phyloP scores from a whole-genome alignment of 352 stramenopile genomes.

The Aphanomyces invadans region DNA sequence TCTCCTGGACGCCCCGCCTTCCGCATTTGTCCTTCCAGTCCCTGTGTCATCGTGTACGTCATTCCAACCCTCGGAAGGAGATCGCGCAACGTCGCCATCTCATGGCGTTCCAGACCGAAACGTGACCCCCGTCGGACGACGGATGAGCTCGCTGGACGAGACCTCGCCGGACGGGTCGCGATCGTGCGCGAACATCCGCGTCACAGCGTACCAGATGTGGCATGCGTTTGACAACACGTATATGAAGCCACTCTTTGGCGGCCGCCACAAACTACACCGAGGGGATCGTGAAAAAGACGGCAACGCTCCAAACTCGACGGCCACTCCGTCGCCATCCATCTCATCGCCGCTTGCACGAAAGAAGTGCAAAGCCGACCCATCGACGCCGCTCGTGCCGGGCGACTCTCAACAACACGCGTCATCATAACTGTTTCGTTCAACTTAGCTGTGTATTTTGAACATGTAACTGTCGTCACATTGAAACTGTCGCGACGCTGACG shows the following conservation, averaged over 20 bases:
- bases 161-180: not conserved
- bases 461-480: not conserved
- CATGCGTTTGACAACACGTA: slow-evolving; percentile 7
- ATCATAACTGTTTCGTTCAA: too few species aligned
- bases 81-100: too few species aligned
- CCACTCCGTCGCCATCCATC: not conserved
- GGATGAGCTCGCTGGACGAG: slow-evolving; percentile 1
- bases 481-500: too few species aligned
- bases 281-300: not conserved
- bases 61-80: too few species aligned
- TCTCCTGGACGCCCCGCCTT: not conserved
- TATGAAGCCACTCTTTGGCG: slow-evolving; percentile 15
- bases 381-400: not conserved
- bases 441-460: too few species aligned
- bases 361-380: not conserved
- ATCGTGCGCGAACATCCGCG: not conserved
- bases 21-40: too few species aligned
- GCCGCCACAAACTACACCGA: not conserved
- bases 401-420: too few species aligned
- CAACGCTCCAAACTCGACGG: too few species aligned
- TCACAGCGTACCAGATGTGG: not conserved
- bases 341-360: not conserved
- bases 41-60: too few species aligned
- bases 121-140: not conserved
- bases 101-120: too few species aligned